Percentiles rank a stretch among this genome's conserved stretches.
These are phyloP conservation scores for Pinus taeda DNA, from an alignment of 75 land plant species.

Conservation along the genomic window DNA sequence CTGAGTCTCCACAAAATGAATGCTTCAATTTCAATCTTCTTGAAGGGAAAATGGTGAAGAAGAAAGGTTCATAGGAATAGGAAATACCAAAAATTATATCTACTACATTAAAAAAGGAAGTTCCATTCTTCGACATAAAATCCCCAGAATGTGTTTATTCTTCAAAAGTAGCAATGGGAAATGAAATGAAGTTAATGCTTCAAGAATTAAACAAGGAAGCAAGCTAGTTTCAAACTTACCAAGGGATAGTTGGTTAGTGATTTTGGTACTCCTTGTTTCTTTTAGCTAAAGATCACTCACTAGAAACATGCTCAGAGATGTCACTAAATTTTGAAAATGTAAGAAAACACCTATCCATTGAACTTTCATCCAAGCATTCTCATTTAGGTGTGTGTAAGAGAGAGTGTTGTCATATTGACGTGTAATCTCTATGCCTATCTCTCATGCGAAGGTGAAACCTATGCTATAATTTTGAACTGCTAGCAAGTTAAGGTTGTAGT, in stretches of 20 bases:
- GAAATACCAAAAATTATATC: neutral
- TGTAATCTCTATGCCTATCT: no score
- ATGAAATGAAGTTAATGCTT: neutral
- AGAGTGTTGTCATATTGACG: no score
- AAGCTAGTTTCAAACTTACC: neutral
- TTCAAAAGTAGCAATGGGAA: neutral
- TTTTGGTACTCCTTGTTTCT: conserved; percentile 5
- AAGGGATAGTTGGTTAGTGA: conserved; percentile 6
- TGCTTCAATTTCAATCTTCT: conserved; percentile 5
- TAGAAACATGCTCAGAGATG: conserved; percentile 9
- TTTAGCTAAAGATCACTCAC: conserved; percentile 8
- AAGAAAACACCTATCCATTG: neutral
- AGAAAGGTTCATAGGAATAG: neutral
- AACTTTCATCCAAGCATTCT: no score
- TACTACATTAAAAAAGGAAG: neutral
- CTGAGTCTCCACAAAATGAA: neutral
- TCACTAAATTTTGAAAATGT: conserved; percentile 1
- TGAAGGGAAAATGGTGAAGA: conserved; percentile 1
- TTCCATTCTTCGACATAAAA: neutral
- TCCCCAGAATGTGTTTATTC: neutral
- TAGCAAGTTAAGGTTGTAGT: no score
- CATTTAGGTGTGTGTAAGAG: no score
- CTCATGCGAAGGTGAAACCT: no score
- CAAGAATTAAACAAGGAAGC: neutral
- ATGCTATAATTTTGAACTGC: no score